These are phyloP conservation scores for Echeveria elegans DNA, from an alignment of 164 flowering plant genomes.

Conservation along the genomic window DNA sequence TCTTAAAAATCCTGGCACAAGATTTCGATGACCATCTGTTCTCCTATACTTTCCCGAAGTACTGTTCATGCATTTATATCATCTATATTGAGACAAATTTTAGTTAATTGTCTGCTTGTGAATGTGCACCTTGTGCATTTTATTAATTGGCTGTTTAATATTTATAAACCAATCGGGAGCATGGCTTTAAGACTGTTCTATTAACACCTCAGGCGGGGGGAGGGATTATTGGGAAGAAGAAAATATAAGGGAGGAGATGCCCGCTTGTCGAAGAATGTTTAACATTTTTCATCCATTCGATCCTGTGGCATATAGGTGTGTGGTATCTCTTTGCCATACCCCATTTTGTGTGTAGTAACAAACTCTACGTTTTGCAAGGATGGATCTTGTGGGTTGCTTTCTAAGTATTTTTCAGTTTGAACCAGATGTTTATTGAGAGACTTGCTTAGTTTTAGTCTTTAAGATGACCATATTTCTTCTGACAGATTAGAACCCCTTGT, in stretches of 20 bases:
- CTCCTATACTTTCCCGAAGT: not conserved
- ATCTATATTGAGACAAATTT: too few species aligned
- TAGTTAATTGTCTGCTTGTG: not conserved
- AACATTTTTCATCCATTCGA: constrained; percentile 98
- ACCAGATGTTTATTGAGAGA: not conserved
- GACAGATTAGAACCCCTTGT: constrained; percentile 91
- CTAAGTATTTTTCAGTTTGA: not conserved
- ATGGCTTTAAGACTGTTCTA: constrained; percentile 4
- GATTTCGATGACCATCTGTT: not conserved
- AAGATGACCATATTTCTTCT: not conserved
- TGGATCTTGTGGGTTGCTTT: not conserved
- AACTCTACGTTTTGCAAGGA: not conserved
- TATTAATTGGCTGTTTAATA: not conserved
- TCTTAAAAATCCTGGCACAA: not conserved
- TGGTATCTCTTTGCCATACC: not conserved
- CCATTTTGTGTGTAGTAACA: not conserved
- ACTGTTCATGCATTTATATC: too few species aligned
- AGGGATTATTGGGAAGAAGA: constrained; percentile 81
- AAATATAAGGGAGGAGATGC: constrained; percentile 81
- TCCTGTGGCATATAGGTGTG: constrained; percentile 96
- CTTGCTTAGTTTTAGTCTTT: too few species aligned
- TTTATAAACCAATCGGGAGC: not conserved
- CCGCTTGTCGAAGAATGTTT: constrained; percentile 80
- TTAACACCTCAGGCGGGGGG: constrained; percentile 53
- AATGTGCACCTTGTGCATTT: not conserved